Percentiles rank a stretch among this genome's conserved stretches.
Conservation (phyloP, 2,329 filamentous ascomycete species). For the Fusarium stilboides region DNA sequence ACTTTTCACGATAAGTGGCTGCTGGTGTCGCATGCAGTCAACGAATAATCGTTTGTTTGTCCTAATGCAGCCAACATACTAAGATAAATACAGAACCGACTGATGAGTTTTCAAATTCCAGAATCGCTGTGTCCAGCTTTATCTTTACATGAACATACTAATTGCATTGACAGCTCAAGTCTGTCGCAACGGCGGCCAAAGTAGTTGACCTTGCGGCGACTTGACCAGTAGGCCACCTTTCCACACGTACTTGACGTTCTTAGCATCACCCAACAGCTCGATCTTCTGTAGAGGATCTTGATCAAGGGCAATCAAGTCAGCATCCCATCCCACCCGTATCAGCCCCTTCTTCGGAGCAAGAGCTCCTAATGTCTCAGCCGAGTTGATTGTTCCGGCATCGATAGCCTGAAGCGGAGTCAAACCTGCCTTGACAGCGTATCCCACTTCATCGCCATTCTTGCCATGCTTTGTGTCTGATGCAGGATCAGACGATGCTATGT, state of each 20-base stretch:
- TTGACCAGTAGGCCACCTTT: background rate
- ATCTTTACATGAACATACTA: no score
- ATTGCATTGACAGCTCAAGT: no score
- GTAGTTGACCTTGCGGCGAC: background rate
- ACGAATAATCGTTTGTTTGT: no score
- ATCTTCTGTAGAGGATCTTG: background rate
- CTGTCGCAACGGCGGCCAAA: background rate
- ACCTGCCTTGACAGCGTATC: background rate
- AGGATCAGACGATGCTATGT: background rate
- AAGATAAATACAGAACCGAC: no score
- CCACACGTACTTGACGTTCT: background rate
- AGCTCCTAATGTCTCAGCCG: background rate
- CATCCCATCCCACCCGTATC: background rate
- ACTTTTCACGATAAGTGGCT: no score
- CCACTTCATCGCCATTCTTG: background rate
- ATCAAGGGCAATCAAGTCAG: background rate
- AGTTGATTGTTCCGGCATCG: background rate
- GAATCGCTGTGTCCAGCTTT: no score
- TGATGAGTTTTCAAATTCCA: no score
- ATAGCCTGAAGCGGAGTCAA: background rate
- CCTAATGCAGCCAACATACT: no score
- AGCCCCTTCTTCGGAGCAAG: background rate
- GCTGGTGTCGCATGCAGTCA: no score
- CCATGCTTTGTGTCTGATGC: background rate
- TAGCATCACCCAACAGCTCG: background rate